These are phyloP conservation scores for Nothophoma quercina DNA, from an alignment of 2,329 filamentous ascomycete species.

Conservation along the genomic window DNA sequence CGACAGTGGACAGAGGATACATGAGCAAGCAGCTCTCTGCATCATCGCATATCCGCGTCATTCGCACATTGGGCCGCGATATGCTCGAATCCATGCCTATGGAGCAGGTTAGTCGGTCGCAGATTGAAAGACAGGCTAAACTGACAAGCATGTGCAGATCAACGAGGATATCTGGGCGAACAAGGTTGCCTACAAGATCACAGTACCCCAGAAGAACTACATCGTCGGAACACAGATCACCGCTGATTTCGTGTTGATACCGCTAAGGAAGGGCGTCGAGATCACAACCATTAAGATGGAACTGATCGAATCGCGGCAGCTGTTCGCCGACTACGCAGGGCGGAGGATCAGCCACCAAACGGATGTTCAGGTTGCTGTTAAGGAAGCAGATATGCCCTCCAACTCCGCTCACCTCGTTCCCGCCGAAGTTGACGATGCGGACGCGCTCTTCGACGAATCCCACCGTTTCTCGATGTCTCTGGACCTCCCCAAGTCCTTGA, in stretches of 20 bases:
- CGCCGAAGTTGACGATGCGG: constrained; percentile 30
- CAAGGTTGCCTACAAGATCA: constrained; percentile 95
- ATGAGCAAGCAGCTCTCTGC: constrained; percentile 86
- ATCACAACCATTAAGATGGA: constrained; percentile 84
- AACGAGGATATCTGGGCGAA: constrained; percentile 98
- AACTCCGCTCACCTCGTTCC: constrained; percentile 43
- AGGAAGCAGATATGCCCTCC: constrained; percentile 47
- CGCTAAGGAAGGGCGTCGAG: constrained; percentile 85
- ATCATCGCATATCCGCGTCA: constrained; percentile 67
- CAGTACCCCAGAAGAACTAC: constrained; percentile 91
- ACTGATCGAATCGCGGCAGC: constrained; percentile 69
- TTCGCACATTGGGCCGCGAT: constrained; percentile 62
- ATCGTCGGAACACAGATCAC: constrained; percentile 89
- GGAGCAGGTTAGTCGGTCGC: constrained; percentile 35
- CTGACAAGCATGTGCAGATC: constrained; percentile 53
- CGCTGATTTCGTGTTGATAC: constrained; percentile 85
- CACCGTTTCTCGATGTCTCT: constrained; percentile 66
- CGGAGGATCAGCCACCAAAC: constrained; percentile 41
- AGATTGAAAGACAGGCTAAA: too few species aligned
- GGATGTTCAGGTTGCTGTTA: constrained; percentile 43
- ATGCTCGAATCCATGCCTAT: constrained; percentile 70
- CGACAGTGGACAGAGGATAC: constrained; percentile 85
- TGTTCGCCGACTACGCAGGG: constrained; percentile 55
- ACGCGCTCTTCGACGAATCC: constrained; percentile 61
- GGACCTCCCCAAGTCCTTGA: constrained; percentile 81